Conservation (phyloP, 495 filamentous ascomycete species). For the Penicillium manginii region DNA sequence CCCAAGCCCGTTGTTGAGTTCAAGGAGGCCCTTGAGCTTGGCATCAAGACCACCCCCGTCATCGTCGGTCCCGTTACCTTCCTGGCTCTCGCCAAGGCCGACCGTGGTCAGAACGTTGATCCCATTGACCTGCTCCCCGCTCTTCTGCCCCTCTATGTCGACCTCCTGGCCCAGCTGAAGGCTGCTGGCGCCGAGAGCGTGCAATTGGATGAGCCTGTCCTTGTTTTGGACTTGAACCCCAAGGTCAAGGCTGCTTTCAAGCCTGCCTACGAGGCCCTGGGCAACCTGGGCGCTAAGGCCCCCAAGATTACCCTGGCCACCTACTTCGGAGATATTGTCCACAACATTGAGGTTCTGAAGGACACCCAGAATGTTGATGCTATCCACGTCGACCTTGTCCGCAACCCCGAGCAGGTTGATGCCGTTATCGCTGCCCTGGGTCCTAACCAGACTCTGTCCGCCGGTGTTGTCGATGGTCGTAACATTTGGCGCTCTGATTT, state of each 20-base stretch:
- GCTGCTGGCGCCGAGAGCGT: conserved; percentile 90
- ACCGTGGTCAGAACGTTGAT: conserved; percentile 87
- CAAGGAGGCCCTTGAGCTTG: conserved; percentile 95
- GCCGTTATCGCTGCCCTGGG: conserved; percentile 76
- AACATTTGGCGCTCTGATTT: conserved; percentile 99
- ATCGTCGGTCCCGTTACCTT: conserved; percentile 95
- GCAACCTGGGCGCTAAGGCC: conserved; percentile 70
- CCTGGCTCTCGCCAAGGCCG: conserved; percentile 93
- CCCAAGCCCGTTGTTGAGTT: conserved; percentile 95
- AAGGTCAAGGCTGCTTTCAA: conserved; percentile 97
- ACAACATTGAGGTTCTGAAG: conserved; percentile 91
- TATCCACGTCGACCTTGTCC: conserved; percentile 93
- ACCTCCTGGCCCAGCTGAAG: conserved; percentile 90
- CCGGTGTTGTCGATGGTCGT: conserved; percentile 94
- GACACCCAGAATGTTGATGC: conserved; percentile 70
- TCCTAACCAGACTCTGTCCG: conserved; percentile 84
- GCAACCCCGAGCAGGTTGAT: conserved; percentile 94
- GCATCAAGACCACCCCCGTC: conserved; percentile 89
- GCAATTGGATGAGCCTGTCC: conserved; percentile 96
- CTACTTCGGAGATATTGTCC: conserved; percentile 98
- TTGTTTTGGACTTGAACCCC: conserved; percentile 86
- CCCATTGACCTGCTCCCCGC: conserved; percentile 91
- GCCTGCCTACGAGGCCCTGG: conserved; percentile 90
- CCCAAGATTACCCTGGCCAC: conserved; percentile 87
- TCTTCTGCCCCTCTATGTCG: conserved; percentile 88